Percentiles rank a stretch among this genome's conserved stretches.
Conservation (phyloP, 2,329 filamentous ascomycete genomes). For the Blastomyces gilchristii region DNA sequence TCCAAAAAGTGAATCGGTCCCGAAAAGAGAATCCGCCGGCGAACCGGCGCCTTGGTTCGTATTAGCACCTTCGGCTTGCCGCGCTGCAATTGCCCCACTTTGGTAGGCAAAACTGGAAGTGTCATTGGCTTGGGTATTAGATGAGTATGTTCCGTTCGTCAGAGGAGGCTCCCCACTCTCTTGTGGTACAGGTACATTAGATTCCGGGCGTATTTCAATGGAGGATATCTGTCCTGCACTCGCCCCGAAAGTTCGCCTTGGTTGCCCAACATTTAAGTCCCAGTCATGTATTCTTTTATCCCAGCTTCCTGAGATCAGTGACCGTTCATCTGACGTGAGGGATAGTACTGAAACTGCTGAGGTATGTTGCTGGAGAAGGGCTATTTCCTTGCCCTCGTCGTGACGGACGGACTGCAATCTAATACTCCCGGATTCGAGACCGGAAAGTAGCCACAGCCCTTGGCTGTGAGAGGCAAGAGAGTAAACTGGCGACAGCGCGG, state of each 20-base stretch:
- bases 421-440: constrained; percentile 81
- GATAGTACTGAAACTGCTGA: constrained; percentile 85
- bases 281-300: constrained; percentile 90
- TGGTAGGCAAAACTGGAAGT: constrained; percentile 44
- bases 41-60: constrained; percentile 50
- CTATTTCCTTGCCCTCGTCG: constrained; percentile 84
- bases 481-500: constrained; percentile 74
- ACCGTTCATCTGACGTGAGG: constrained; percentile 73
- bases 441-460: constrained; percentile 83
- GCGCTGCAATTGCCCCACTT: constrained; percentile 22
- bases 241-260: constrained; percentile 64
- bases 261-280: constrained; percentile 80
- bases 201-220: constrained; percentile 73
- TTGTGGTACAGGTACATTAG: constrained; percentile 62
- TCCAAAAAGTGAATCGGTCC: constrained; percentile 80
- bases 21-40: constrained; percentile 73
- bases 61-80: constrained; percentile 20
- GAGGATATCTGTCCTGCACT: constrained; percentile 76
- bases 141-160: constrained; percentile 59
- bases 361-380: constrained; percentile 68
- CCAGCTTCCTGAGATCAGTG: constrained; percentile 87
- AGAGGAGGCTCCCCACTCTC: constrained; percentile 49
- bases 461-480: constrained; percentile 84
- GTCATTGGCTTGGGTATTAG: constrained; percentile 58
- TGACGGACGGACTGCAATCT: constrained; percentile 89